Evolutionary conservation across 2,329 filamentous ascomycete species (phyloP), one percentile per base, ranked within the genome.

Genomic region (Exserohilum turcica): DNA sequence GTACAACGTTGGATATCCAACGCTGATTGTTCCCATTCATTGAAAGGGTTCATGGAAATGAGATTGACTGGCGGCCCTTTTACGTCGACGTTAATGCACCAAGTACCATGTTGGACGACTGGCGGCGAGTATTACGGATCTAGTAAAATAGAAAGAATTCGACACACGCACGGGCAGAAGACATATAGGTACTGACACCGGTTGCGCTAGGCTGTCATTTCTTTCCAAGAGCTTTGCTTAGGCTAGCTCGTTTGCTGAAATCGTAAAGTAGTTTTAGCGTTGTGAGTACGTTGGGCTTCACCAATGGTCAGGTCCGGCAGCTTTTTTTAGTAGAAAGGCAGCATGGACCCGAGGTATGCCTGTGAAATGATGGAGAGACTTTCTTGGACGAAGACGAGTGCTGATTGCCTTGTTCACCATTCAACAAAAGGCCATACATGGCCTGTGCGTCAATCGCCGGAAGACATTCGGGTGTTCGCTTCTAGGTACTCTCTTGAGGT

Each of bases 101-200:
- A 52, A 42, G 43, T 52, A 52, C 48, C 48, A 18, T 52, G 48
- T 42, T 52, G 48, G 48, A 52, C 42, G 43, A 38, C 32, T 36
- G 12, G 32, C 8, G 32, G 15, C 35, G 28, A 18, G 35, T 16
- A 32, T 39, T 39, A 8, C 13, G 13, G 19, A 24, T 28, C 21
- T 21, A 8, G 12, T 6, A n/a, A 19, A 46, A 28, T 16, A 12
- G 18, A 9, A 43, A 21, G 12, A 9, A 13, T 21, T 24, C 10
- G 19, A 8, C n/a, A 21, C 29, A 33, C 15, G 16, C 12, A 16
- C 24, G 29, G 5, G 8, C 19, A 3, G 6, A n/a, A 44, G 31
- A 33, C 42, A 47, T 40, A 12, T 15, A 40, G 43, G 48, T 52
- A 19, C 28, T 45, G 15, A 7, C 37, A 13, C 18, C 28, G 10